Evolutionary conservation across 768 basidiomycete genomes (phyloP).

Genomic region (Tricholoma sp.): DNA sequence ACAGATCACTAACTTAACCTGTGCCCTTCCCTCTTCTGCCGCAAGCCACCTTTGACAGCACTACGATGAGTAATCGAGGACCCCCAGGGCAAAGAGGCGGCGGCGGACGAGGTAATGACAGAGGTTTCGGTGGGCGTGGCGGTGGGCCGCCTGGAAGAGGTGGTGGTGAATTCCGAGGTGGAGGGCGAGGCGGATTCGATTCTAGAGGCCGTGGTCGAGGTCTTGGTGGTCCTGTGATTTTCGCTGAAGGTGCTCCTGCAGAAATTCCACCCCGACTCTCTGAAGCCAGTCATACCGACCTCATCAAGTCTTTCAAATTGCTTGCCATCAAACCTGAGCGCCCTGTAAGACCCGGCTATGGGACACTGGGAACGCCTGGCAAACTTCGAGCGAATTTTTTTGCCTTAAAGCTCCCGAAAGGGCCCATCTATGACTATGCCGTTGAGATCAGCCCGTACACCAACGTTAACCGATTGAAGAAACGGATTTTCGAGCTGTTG

Average conservation of each 20-base stretch:
- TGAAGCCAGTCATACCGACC: constrained; percentile 26
- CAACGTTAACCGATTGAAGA: constrained; percentile 38
- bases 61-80: constrained; percentile 13
- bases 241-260: constrained; percentile 29
- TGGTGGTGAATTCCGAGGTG: constrained; percentile 18
- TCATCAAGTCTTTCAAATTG: constrained; percentile 35
- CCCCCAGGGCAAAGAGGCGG: constrained; percentile 17
- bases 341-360: constrained; percentile 55
- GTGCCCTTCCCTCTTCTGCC: background rate
- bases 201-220: constrained; percentile 21
- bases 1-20: background rate
- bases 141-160: constrained; percentile 19
- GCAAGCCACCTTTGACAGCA: constrained; percentile 4
- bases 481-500: constrained; percentile 50
- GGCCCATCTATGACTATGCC: constrained; percentile 50
- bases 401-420: constrained; percentile 41
- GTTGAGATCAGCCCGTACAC: constrained; percentile 46
- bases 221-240: constrained; percentile 31
- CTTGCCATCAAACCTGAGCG: constrained; percentile 28
- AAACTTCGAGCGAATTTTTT: constrained; percentile 63
- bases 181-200: constrained; percentile 18
- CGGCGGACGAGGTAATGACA: constrained; percentile 12
- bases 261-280: constrained; percentile 32
- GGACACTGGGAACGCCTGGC: constrained; percentile 42
- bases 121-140: constrained; percentile 13